Evolutionary conservation across 345 rosid species (phyloP), one percentile per base, ranked within the genome.

Genomic region (Rhizophora apiculata): DNA sequence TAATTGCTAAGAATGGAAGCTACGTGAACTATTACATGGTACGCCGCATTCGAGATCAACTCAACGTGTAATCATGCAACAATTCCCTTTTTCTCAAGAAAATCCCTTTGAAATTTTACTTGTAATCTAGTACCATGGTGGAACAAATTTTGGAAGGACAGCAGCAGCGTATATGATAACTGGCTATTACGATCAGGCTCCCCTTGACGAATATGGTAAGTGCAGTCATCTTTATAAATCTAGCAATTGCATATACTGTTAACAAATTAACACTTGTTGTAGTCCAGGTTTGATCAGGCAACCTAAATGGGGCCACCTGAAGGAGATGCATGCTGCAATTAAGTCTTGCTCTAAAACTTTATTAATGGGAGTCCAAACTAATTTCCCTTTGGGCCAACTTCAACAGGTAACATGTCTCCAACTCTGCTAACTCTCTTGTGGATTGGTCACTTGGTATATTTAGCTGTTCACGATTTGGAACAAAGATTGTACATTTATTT

Each of bases 1-100:
- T 90, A 20, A 63, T 93, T 21, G 89, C 90, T 1, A 93, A 82
- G 78, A 87, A 81, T n/a, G 98, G 98, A 80, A 88, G 97, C 79
- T 93, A 71, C 48, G 70, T 93, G 22, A 93, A 93, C 74, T 93
- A 93, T 74, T 93, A 93, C 82, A 93, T 90, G 98, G 98, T 93
- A 88, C 36, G 53, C 1, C 9, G 9, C 29, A 9, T 24, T 55
- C 24, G 19, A 43, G 15, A 43, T 43, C 19, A 43, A 3, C 19
- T 43, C 16, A 43, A 13, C 18, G 49, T 15, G 10, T 34, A 7
- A 43, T 43, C 15, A 13, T 43, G 49, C 49, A 43, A 43, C 3
- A 13, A 43, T 43, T 43, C 15, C 16, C 3, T 13, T 13, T 3
- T 43, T 43, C 49, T 43, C 49, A 13, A 43, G 49, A 43, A 43